A percentile compares a stretch with the other conserved stretches of the same genome.
Evolutionary conservation across 1,139 yeast species (phyloP).

Genomic region (Tardiomyces digboiensis): DNA sequence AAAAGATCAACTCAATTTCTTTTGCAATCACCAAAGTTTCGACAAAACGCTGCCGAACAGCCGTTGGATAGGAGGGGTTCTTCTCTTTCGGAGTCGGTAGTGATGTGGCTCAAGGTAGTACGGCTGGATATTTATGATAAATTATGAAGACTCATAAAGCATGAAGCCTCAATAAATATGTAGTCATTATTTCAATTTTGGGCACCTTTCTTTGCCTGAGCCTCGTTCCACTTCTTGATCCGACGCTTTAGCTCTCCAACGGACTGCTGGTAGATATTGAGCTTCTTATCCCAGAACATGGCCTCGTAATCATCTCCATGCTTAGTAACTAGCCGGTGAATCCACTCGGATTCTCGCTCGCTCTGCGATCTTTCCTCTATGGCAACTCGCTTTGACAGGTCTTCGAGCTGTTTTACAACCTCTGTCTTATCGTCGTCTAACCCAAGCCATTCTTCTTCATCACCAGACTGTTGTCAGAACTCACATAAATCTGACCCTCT

Average conservation of each 20-base stretch:
- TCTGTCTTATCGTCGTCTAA: constrained; percentile 22
- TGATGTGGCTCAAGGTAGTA: too few species aligned
- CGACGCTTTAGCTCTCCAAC: constrained; percentile 75
- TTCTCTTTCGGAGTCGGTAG: neutral
- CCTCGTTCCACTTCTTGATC: constrained; percentile 49
- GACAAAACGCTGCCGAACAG: neutral
- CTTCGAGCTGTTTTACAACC: constrained; percentile 62
- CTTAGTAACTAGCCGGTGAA: constrained; percentile 51
- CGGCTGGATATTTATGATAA: too few species aligned
- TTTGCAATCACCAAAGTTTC: too few species aligned
- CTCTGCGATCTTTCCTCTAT: constrained; percentile 51
- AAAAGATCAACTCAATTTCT: too few species aligned
- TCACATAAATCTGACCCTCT: too few species aligned
- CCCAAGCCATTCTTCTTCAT: constrained; percentile 21
- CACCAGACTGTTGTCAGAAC: too few species aligned
- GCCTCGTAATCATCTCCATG: constrained; percentile 83
- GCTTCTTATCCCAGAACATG: constrained; percentile 87
- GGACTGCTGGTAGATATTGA: constrained; percentile 72
- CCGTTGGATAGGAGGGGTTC: too few species aligned
- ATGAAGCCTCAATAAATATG: neutral
- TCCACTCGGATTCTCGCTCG: constrained; percentile 70
- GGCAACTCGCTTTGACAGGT: constrained; percentile 46
- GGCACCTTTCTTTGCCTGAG: neutral
- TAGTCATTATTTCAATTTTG: neutral
- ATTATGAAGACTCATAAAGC: too few species aligned